Conservation (phyloP, 805 yeast genomes). For the Schizosaccharomyces lindneri region DNA sequence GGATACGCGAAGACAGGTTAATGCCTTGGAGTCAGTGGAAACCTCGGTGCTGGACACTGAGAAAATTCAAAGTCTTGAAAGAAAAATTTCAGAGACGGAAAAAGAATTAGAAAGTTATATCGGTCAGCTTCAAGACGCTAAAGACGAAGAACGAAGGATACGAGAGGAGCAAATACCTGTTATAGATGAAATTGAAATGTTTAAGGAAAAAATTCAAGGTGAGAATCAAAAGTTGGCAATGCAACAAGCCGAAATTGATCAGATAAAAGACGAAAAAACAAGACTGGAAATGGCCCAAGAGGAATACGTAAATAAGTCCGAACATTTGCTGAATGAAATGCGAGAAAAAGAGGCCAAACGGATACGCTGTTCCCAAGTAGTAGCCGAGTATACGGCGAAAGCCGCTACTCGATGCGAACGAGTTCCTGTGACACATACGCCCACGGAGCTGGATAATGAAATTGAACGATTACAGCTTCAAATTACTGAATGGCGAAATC, state of each 20-base stretch:
- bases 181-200: not conserved
- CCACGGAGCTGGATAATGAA: constrained; percentile 1
- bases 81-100: not conserved
- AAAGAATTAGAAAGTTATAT: not conserved
- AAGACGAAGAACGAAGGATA: not conserved
- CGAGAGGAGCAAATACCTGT: not conserved
- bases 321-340: not conserved
- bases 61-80: not conserved
- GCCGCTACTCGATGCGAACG: not conserved
- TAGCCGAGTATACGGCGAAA: not conserved
- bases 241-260: not conserved
- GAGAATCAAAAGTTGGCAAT: not conserved
- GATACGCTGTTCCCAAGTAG: not conserved
- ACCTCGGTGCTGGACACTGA: not conserved
- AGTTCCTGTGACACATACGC: constrained; percentile 1
- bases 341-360: not conserved
- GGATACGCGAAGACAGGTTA: not conserved
- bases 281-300: not conserved
- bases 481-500: not conserved
- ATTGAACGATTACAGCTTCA: not conserved
- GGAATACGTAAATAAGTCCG: not conserved
- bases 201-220: not conserved
- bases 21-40: not conserved
- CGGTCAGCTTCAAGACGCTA: not conserved
- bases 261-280: not conserved